Conservation (phyloP, 257 asterid genomes). For the Nemophila menziesii region DNA sequence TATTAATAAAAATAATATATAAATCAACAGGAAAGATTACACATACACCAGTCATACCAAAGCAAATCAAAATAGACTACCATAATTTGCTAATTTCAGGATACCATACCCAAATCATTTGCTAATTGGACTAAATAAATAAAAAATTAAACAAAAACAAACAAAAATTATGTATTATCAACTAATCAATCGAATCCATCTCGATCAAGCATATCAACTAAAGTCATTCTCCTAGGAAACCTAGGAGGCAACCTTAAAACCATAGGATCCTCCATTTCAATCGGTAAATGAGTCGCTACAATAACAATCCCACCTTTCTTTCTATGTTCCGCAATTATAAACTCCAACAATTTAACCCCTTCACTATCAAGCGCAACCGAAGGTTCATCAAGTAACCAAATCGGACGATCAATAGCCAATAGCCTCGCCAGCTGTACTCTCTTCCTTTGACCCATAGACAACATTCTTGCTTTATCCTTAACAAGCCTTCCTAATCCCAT, state of each 20-base stretch:
- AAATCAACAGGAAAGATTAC: too few species aligned
- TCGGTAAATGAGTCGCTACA: slow-evolving; percentile 50
- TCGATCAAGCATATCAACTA: slow-evolving; percentile 56
- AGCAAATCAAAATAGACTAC: too few species aligned
- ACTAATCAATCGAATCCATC: slow-evolving; percentile 32
- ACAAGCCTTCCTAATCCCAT: slow-evolving; percentile 79
- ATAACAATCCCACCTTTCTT: slow-evolving; percentile 68
- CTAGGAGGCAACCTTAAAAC: slow-evolving; percentile 47
- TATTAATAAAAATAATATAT: too few species aligned
- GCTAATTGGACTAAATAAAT: too few species aligned
- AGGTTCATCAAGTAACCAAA: slow-evolving; percentile 91
- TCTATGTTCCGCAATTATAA: slow-evolving; percentile 55
- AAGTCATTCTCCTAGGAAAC: slow-evolving; percentile 46
- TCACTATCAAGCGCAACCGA: slow-evolving; percentile 77
- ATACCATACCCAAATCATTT: too few species aligned
- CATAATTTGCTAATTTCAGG: too few species aligned
- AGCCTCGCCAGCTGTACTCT: slow-evolving; percentile 73
- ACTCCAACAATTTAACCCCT: slow-evolving; percentile 59
- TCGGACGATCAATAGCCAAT: slow-evolving; percentile 73
- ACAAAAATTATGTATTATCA: too few species aligned
- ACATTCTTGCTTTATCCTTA: slow-evolving; percentile 65
- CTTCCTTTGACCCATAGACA: slow-evolving; percentile 78
- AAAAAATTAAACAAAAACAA: too few species aligned
- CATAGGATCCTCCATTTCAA: slow-evolving; percentile 48
- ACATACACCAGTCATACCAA: too few species aligned